Evolutionary conservation across 2,329 filamentous ascomycete genomes (phyloP), one percentile per base, ranked within the genome.

Genomic region (Leptographium wingfieldii): DNA sequence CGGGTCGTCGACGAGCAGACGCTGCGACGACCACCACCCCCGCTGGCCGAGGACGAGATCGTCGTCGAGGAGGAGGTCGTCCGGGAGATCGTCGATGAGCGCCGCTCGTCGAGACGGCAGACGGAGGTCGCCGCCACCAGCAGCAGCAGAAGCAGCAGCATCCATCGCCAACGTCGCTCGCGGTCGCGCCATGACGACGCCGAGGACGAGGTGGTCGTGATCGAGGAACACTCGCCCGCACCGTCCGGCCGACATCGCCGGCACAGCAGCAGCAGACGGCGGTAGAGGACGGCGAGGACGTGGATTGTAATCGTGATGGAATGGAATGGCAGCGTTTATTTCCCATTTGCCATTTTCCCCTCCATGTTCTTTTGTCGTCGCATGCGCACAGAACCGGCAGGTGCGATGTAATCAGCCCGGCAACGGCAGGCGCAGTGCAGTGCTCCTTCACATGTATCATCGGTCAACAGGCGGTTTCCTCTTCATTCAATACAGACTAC

Each of bases 141-240:
- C 58, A 25, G 22, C 53, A 5, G 2, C 53, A 19, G 58, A 22
- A 22, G 22, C 52, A 16, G 22, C 58, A 25, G 22, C 53, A 5
- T 4, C 53, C 10, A 53, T 57, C 57, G 29, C 29, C 51, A 11
- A 59, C 56, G 6, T 40, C 61, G 43, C 63, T 65, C 38, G 54
- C 63, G 65, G 60, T 61, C 61, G 59, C 61, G 65, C 3, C 7
- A 31, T 9, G 56, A 66, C 35, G 35, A 54, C 5, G 60, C 54
- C 53, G 68, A 69, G 3, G 69, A 71, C 38, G 70, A 72, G 66
- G 67, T 71, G 11, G 68, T 72, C 3, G 70, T 72, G 27, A 69
- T 72, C 58, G 70, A 72, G 65, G 69, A 72, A 65, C 65, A 67
- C 22, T 67, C 63, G 16, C 67, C 53, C 27, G 64, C 66, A 51